phyloP scores from a whole-genome alignment of 2,329 filamentous ascomycete genomes.

The Paecilomyces sp. region DNA sequence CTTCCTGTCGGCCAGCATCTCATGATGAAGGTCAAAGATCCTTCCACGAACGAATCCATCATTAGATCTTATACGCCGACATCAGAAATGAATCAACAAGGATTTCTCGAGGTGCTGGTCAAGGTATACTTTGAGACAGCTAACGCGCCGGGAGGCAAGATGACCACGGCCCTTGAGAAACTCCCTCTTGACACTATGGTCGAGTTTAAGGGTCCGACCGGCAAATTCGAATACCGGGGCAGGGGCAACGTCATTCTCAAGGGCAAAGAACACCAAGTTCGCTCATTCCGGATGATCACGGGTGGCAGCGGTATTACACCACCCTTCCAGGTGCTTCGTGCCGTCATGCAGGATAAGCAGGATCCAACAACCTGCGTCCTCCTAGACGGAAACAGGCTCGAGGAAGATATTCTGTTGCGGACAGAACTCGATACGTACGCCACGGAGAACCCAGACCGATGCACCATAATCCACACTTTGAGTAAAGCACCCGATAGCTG shows the following conservation, averaged over 20 bases:
- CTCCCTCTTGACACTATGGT: slow-evolving; percentile 65
- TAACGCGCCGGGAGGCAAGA: slow-evolving; percentile 60
- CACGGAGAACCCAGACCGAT: slow-evolving; percentile 44
- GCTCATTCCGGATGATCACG: slow-evolving; percentile 76
- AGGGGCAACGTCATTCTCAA: slow-evolving; percentile 57
- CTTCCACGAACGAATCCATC: slow-evolving; percentile 60
- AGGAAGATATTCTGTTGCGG: slow-evolving; percentile 77
- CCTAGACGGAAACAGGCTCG: slow-evolving; percentile 67
- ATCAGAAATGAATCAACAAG: slow-evolving; percentile 55
- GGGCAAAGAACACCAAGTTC: slow-evolving; percentile 50
- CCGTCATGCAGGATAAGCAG: slow-evolving; percentile 57
- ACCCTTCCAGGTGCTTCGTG: slow-evolving; percentile 73
- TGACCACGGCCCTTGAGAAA: slow-evolving; percentile 72
- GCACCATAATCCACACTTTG: slow-evolving; percentile 62
- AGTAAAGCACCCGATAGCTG: slow-evolving; percentile 58
- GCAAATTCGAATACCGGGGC: slow-evolving; percentile 74
- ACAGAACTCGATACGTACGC: slow-evolving; percentile 62
- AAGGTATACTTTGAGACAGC: slow-evolving; percentile 69
- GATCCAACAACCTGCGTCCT: slow-evolving; percentile 65
- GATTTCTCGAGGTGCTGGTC: slow-evolving; percentile 66
- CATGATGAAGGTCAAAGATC: slow-evolving; percentile 72
- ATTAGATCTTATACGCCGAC: slow-evolving; percentile 85
- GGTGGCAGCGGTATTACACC: slow-evolving; percentile 89
- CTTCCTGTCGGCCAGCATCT: slow-evolving; percentile 81
- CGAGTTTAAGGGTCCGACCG: slow-evolving; percentile 83